Base-by-base conservation (phyloP, 2,329 filamentous ascomycete genomes). In the Escovopsis weberi region DNA sequence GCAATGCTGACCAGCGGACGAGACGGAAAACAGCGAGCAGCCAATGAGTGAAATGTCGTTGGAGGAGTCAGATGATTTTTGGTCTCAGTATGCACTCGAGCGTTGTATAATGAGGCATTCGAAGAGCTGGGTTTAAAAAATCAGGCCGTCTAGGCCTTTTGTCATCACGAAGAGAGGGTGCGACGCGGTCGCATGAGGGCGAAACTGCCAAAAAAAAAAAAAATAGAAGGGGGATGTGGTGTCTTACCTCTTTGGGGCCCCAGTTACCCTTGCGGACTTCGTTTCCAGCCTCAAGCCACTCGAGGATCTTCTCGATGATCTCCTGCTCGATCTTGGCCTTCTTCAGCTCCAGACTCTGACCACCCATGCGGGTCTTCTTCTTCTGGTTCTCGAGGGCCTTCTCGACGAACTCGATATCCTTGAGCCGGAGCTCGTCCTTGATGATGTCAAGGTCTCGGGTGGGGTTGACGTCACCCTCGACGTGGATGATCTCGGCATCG, bases 71-170 rank as follows among this genome's bases (percentile, higher is more conserved):
- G 28, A 32, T 32, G 28, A 32, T 32, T 32, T 68, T 72, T 84
- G 73, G 82, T 95, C 87, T 93, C 89, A 95, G 67, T 61, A 78
- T 76, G 73, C 72, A 73, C 82, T 85, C 82, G 72, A 59, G 74
- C 75, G 78, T 85, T 78, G 66, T 68, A 68, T 65, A 68, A 67
- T 74, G 79, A 84, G 82, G 77, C 75, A 78, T 81, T 96, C 89
- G 82, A 94, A 83, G 91, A 98, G 91, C 91, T 98, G 91, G 91
- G 91, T 85, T 94, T 88, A 85, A 87, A 23, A 85, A 72, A 74
- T 87, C 83, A 83, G 88, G 86, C 85, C 75, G 67, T 70, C 23
- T 71, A 75, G 80, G 85, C 87, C 91, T 82, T 94, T 94, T 82
- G 80, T 96, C 91, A 96, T 96, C 91, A 94, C 81, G 56, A 62